phyloP scores from a whole-genome alignment of 768 basidiomycete genomes.

The Termitomyces sp. region DNA sequence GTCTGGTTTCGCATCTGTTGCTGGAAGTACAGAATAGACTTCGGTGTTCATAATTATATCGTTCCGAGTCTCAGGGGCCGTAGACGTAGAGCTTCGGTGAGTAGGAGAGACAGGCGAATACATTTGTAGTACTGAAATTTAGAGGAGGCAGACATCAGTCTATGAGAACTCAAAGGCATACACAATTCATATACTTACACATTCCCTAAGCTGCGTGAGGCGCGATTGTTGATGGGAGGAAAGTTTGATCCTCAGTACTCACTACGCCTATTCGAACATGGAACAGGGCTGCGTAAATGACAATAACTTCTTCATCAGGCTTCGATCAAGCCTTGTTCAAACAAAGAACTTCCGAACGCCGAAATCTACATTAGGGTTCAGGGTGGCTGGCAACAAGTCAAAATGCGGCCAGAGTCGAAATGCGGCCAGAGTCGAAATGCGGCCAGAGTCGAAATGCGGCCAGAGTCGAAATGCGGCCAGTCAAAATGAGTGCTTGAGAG shows the following conservation, averaged over 20 bases:
- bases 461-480: no score
- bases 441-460: no score
- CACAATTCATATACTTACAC: not conserved
- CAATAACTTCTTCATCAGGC: not conserved
- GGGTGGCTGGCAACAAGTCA: not conserved
- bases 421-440: no score
- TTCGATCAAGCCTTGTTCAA: not conserved
- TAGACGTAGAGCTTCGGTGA: slow-evolving; percentile 13
- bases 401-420: no score
- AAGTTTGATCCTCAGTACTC: no score
- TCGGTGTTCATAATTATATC: slow-evolving; percentile 12
- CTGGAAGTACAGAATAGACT: slow-evolving; percentile 3
- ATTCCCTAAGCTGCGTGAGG: no score
- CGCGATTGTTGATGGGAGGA: no score
- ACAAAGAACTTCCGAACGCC: not conserved
- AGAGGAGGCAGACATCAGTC: not conserved
- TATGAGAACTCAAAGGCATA: not conserved
- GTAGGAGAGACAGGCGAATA: not conserved
- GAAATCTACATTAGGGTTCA: not conserved
- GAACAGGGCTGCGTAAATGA: not conserved
- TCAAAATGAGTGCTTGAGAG: no score
- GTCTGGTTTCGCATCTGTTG: not conserved
- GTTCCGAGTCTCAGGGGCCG: not conserved
- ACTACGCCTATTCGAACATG: not conserved
- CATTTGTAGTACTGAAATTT: not conserved